phyloP scores from a whole-genome alignment of 1,139 yeast genomes.

The Wickerhamomyces sp. region DNA sequence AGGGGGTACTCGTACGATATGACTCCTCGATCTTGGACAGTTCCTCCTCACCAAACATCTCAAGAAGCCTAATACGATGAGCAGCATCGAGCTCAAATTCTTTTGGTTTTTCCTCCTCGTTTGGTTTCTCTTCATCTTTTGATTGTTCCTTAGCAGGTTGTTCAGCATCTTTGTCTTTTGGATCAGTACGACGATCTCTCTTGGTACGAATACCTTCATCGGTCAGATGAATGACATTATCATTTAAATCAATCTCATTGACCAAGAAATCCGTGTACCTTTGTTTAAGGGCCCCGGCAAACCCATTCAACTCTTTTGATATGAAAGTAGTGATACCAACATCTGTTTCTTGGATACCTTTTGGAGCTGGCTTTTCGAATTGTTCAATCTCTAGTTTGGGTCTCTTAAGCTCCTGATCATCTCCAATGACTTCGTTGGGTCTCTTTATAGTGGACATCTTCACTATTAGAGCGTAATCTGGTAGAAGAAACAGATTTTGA shows the following conservation, averaged over 20 bases:
- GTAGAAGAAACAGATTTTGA: background rate
- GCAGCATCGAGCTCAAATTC: constrained; percentile 44
- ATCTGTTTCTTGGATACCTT: constrained; percentile 47
- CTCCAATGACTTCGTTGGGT: constrained; percentile 7
- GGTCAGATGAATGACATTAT: constrained; percentile 65
- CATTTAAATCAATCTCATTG: constrained; percentile 70
- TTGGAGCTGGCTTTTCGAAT: constrained; percentile 1
- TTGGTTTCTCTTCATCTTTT: constrained; percentile 16
- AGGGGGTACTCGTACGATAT: constrained; percentile 41
- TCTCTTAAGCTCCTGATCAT: constrained; percentile 7
- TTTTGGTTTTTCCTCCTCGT: constrained; percentile 23
- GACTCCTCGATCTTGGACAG: constrained; percentile 37
- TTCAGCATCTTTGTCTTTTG: constrained; percentile 31
- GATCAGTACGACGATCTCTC: constrained; percentile 40
- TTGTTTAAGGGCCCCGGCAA: constrained; percentile 76
- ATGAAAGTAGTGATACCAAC: constrained; percentile 82
- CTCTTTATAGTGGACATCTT: constrained; percentile 13
- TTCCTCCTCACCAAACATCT: constrained; percentile 55
- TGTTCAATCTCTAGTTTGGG: constrained; percentile 2
- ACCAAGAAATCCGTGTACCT: constrained; percentile 94
- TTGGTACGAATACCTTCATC: constrained; percentile 70
- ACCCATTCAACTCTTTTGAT: constrained; percentile 53
- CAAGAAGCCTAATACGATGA: constrained; percentile 42
- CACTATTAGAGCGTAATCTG: background rate
- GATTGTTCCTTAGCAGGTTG: constrained; percentile 27